Conservation (phyloP, 129 eudicot species). For the Artemisia argyi region DNA sequence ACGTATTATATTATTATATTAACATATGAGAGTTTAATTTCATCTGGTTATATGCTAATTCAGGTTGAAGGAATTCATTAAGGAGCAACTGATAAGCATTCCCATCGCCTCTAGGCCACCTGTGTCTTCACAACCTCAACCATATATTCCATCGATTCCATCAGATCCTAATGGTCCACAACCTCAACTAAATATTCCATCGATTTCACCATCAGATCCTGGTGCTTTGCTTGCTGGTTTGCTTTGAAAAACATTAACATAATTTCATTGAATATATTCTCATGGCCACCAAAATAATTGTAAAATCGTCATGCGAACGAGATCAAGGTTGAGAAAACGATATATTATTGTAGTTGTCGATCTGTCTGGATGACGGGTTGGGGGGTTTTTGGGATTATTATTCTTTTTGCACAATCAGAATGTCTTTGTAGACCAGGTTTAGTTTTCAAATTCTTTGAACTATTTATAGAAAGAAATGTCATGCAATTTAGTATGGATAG, state of each 20-base stretch:
- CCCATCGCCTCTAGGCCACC: constrained; percentile 58
- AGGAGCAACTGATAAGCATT: constrained; percentile 70
- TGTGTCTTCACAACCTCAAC: constrained; percentile 48
- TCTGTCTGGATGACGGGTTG: background rate
- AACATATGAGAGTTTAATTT: constrained; percentile 13
- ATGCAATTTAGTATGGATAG: constrained; percentile 8
- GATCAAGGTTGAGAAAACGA: constrained; percentile 11
- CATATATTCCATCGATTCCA: constrained; percentile 33
- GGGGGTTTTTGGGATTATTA: constrained; percentile 6
- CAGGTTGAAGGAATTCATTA: constrained; percentile 86
- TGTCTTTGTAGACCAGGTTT: constrained; percentile 16
- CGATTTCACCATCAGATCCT: constrained; percentile 60
- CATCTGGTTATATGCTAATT: constrained; percentile 4
- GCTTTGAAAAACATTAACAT: constrained; percentile 37
- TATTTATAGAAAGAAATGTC: constrained; percentile 17
- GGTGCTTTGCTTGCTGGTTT: constrained; percentile 89
- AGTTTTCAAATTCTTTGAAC: constrained; percentile 30
- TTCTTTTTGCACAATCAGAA: constrained; percentile 19
- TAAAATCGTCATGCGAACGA: background rate
- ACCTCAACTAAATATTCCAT: constrained; percentile 25
- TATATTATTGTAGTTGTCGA: background rate
- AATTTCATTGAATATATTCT: constrained; percentile 3
- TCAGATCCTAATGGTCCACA: constrained; percentile 49
- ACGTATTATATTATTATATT: too few relatives aligned
- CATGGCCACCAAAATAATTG: background rate